These are phyloP conservation scores for Solanum bulbocastanum DNA, from an alignment of 257 asterid genomes.

Conservation along the genomic window DNA sequence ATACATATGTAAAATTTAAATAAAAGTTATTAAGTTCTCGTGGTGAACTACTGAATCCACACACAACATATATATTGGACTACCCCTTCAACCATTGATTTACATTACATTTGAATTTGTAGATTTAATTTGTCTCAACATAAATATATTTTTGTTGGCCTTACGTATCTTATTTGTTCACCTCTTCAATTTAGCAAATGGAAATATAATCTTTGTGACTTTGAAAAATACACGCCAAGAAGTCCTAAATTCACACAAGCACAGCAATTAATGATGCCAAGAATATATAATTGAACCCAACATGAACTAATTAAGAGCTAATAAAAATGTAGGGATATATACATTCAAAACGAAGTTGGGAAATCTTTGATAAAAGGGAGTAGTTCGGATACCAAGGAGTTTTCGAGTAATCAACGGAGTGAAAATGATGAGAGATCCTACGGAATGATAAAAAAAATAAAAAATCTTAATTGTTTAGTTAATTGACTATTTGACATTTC, in stretches of 20 bases:
- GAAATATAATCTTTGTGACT: not conserved
- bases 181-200: not conserved
- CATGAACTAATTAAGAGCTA: not conserved
- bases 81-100: not conserved
- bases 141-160: not conserved
- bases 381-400: not conserved
- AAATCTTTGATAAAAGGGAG: not conserved
- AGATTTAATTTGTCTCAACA: not conserved
- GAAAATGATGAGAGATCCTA: not conserved
- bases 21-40: too few species aligned
- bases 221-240: not conserved
- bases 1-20: too few species aligned
- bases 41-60: not conserved
- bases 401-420: accelerated
- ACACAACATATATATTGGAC: not conserved
- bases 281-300: not conserved
- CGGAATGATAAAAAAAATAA: too few species aligned
- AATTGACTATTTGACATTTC: too few species aligned
- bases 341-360: not conserved
- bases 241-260: not conserved
- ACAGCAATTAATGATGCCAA: not conserved
- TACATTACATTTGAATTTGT: not conserved
- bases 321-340: not conserved
- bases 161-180: not conserved
- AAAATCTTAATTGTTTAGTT: too few species aligned